phyloP scores from a whole-genome alignment of 257 asterid genomes.

The Nicotiana otophora region DNA sequence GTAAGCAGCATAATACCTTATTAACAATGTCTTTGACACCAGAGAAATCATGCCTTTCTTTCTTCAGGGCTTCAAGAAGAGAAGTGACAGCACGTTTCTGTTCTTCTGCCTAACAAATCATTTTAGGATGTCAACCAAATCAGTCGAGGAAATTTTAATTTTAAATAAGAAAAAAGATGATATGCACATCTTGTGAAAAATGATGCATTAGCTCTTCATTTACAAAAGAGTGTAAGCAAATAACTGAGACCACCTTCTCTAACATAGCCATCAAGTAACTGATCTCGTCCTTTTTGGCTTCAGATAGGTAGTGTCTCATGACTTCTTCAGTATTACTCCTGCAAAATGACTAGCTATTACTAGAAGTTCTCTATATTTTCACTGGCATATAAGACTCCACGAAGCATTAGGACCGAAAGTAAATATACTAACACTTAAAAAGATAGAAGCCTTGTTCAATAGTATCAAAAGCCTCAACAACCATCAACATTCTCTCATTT shows the following conservation, averaged over 20 bases:
- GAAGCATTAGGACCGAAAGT: background rate
- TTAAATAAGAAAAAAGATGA: background rate
- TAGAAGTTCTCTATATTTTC: background rate
- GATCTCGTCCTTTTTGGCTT: constrained; percentile 54
- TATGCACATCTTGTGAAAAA: background rate
- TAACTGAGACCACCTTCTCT: constrained; percentile 42
- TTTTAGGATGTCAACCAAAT: background rate
- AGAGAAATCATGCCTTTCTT: constrained; percentile 41
- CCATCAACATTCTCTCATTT: no score
- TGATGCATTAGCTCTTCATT: background rate
- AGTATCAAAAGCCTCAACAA: background rate
- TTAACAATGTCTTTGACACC: background rate
- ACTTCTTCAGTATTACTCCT: constrained; percentile 62
- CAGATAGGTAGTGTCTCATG: constrained; percentile 28
- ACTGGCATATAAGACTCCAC: background rate
- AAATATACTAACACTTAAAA: background rate
- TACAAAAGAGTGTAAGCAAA: background rate
- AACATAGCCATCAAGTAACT: constrained; percentile 39
- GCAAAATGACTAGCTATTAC: constrained; percentile 25
- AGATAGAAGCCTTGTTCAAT: constrained; percentile 11
- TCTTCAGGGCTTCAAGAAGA: constrained; percentile 56
- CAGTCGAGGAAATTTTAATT: background rate
- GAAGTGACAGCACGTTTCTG: constrained; percentile 37
- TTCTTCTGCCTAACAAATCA: constrained; percentile 53
- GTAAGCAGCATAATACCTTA: no score